Evolutionary conservation across 257 asterid species (phyloP).

Genomic region (Apocynum venetum): DNA sequence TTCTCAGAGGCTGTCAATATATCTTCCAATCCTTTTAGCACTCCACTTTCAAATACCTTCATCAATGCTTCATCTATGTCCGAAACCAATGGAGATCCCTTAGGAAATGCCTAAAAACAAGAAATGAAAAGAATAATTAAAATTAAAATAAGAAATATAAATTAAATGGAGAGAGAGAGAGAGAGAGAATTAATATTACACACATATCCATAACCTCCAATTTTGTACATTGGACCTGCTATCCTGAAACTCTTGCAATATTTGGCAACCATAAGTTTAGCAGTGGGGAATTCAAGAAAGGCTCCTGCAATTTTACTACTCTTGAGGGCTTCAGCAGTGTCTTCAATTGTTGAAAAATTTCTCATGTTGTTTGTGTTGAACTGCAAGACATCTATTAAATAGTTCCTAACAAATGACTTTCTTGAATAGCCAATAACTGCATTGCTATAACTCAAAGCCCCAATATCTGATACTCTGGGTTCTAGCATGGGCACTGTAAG

Average conservation of each 20-base stretch:
- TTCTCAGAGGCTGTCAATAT: constrained; percentile 22
- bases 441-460: constrained; percentile 24
- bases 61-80: constrained; percentile 33
- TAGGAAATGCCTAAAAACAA: constrained; percentile 33
- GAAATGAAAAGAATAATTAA: too few relatives aligned
- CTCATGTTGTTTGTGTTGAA: constrained; percentile 14
- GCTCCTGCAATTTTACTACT: constrained; percentile 30
- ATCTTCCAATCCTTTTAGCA: constrained; percentile 27
- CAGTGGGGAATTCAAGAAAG: constrained; percentile 35
- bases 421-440: constrained; percentile 25
- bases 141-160: not conserved
- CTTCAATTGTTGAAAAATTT: constrained; percentile 10
- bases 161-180: not conserved
- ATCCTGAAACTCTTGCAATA: constrained; percentile 36
- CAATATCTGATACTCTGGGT: constrained; percentile 30
- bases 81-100: constrained; percentile 34
- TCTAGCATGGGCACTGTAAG: constrained; percentile 28
- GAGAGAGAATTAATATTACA: not conserved
- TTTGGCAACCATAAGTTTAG: constrained; percentile 34
- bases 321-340: constrained; percentile 21
- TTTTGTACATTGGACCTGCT: constrained; percentile 36
- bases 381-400: constrained; percentile 16
- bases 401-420: constrained; percentile 23
- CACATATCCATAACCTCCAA: constrained; percentile 47
- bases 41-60: constrained; percentile 29